Base-by-base conservation (phyloP, 306 rosid species). In the Vicia sativa region DNA sequence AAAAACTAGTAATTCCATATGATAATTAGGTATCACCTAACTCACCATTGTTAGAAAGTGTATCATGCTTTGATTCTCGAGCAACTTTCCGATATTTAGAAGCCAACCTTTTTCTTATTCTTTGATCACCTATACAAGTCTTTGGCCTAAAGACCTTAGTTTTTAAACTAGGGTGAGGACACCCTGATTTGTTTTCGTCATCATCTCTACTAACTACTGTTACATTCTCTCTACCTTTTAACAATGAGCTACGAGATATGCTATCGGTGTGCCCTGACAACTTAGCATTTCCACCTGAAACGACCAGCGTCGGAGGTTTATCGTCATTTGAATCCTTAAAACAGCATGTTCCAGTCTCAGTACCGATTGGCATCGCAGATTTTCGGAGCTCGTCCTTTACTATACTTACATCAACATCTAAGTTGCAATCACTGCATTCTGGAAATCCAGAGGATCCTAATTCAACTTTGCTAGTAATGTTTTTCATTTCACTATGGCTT, bases 131-230 rank as follows among this genome's bases (percentile, higher is more conserved):
- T 73, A 84, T 74, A 54, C 71, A 80, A 9, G 81, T 81, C 11
- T 63, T 80, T 60, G 86, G 60, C 84, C 87, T 84, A 62, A 68
- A 73, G 68, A 86, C 62, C 87, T 79, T 89, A 61, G 71, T 79
- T 74, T 78, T 53, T 37, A 73, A 66, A 64, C 77, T 65, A 58
- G 90, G 87, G 86, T 85, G 85, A 81, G 80, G 79, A 66, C 91
- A 87, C 87, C 86, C 86, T 25, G 85, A 89, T 77, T 82, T 82
- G 62, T 89, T 89, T 85, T 92, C 95, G 85, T 92, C 96, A 81
- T 92, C 96, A 87, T 92, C 97, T 87, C 95, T 92, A 92, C 86
- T 77, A 84, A 79, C 87, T 89, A 92, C 63, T 58, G 82, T 79
- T 79, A 77, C 79, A 85, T 85, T 81, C 73, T 83, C 87, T 57